phyloP scores from a whole-genome alignment of 2,329 filamentous ascomycete species.

The Hypoxylon sp. region DNA sequence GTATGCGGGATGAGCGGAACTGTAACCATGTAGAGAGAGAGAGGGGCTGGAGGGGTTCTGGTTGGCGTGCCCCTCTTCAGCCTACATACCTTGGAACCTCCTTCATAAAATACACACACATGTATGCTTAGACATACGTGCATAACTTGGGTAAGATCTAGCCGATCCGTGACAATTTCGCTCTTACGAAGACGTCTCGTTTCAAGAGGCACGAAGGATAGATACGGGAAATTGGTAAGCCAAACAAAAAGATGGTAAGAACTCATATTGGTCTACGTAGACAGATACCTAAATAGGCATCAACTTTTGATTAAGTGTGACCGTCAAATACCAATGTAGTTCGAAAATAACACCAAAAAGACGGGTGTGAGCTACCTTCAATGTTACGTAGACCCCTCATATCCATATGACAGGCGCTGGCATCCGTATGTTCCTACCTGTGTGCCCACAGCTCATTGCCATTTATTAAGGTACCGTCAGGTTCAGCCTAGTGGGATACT shows the following conservation, averaged over 20 bases:
- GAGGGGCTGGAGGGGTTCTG: slow-evolving; percentile 19
- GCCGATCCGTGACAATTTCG: slow-evolving; percentile 18
- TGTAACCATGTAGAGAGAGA: too few species aligned
- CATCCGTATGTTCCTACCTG: not conserved
- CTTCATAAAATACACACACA: slow-evolving; percentile 16
- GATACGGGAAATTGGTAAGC: slow-evolving; percentile 3
- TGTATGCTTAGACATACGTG: slow-evolving; percentile 18
- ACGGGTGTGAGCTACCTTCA: not conserved
- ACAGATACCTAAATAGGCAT: not conserved
- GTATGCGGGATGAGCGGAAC: slow-evolving; percentile 34
- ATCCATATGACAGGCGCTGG: not conserved
- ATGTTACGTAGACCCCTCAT: slow-evolving; percentile 19
- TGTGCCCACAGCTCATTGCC: not conserved
- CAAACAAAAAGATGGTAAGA: slow-evolving; percentile 1
- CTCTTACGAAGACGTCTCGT: slow-evolving; percentile 13
- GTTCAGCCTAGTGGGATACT: not conserved
- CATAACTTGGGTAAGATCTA: slow-evolving; percentile 20
- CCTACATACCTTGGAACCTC: slow-evolving; percentile 33
- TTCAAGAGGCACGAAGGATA: slow-evolving; percentile 11
- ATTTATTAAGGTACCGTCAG: too few species aligned
- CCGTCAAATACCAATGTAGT: not conserved
- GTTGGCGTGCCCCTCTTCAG: slow-evolving; percentile 40
- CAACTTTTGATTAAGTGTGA: slow-evolving; percentile 17
- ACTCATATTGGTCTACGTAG: slow-evolving; percentile 1
- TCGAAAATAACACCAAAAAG: slow-evolving; percentile 6